phyloP scores from a whole-genome alignment of 352 stramenopile species.

The Pythium dissimile region DNA sequence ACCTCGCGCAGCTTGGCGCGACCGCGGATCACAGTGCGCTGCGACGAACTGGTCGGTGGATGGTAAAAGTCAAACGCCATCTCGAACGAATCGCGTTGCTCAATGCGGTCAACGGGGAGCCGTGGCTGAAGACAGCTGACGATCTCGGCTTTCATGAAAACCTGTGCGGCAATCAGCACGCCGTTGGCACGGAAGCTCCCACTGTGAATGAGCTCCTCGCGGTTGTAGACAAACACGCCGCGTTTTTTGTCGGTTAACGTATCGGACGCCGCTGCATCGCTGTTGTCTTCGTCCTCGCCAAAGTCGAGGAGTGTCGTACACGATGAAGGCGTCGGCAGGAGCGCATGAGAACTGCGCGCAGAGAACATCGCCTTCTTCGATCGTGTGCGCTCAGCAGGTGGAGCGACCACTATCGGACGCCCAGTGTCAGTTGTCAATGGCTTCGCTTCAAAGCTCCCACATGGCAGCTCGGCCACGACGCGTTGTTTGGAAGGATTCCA shows the following conservation, averaged over 20 bases:
- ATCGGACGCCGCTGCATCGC: background rate
- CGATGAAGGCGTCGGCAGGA: conserved; percentile 26
- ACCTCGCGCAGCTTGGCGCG: conserved; percentile 53
- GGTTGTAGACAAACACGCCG: conserved; percentile 34
- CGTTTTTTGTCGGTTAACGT: background rate
- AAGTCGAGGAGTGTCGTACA: conserved; percentile 41
- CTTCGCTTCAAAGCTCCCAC: conserved; percentile 14
- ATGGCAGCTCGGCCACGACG: conserved; percentile 20
- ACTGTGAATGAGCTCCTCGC: conserved; percentile 52
- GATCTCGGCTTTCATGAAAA: conserved; percentile 51
- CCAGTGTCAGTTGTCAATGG: conserved; percentile 9
- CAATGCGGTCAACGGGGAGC: conserved; percentile 42
- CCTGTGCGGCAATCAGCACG: conserved; percentile 46
- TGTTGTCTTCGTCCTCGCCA: conserved; percentile 20
- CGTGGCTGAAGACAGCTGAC: conserved; percentile 23
- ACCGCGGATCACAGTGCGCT: conserved; percentile 29
- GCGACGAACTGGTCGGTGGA: conserved; percentile 32
- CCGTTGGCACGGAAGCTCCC: conserved; percentile 58
- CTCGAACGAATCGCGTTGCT: conserved; percentile 50
- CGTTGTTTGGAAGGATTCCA: conserved; percentile 12
- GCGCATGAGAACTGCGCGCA: conserved; percentile 11
- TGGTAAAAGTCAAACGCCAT: conserved; percentile 62
- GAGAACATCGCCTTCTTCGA: conserved; percentile 28
- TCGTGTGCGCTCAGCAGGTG: background rate
- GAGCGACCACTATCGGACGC: background rate